Conservation (phyloP, 129 eudicot genomes). For the Heracleum sosnowskyi region DNA sequence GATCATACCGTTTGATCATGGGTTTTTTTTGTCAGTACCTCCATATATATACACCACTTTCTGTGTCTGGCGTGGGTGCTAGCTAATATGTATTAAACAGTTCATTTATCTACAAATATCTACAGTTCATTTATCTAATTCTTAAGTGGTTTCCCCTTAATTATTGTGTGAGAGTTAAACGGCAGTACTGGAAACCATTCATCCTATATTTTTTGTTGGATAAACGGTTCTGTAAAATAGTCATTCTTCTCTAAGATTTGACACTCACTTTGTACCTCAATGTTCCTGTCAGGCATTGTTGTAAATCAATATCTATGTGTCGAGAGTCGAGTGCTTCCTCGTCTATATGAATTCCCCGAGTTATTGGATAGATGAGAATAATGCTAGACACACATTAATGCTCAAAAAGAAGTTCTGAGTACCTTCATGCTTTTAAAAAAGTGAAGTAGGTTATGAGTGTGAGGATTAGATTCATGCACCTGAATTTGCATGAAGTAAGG, state of each 20-base stretch:
- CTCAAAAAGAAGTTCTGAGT: too few relatives aligned
- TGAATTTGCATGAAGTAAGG: not conserved
- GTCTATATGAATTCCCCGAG: not conserved
- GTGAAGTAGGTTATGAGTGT: slow-evolving; percentile 1
- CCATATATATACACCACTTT: not conserved
- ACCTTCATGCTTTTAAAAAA: not conserved
- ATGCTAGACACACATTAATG: not conserved
- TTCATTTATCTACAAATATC: too few relatives aligned
- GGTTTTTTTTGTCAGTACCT: not conserved
- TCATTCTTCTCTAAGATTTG: not conserved
- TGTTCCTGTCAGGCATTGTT: not conserved
- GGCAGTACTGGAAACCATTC: not conserved
- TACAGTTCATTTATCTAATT: too few relatives aligned
- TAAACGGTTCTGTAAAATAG: not conserved
- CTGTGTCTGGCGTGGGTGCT: too few relatives aligned
- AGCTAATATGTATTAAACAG: too few relatives aligned
- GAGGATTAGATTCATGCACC: slow-evolving; percentile 6
- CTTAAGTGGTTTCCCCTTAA: too few relatives aligned
- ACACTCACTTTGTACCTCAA: not conserved
- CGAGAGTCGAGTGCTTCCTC: not conserved
- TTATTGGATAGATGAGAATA: not conserved
- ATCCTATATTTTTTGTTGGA: not conserved
- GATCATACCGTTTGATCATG: not conserved
- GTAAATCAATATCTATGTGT: not conserved
- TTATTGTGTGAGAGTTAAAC: not conserved